Evolutionary conservation across 2,329 filamentous ascomycete species (phyloP).

Genomic region (Sclerotinia spermophila): DNA sequence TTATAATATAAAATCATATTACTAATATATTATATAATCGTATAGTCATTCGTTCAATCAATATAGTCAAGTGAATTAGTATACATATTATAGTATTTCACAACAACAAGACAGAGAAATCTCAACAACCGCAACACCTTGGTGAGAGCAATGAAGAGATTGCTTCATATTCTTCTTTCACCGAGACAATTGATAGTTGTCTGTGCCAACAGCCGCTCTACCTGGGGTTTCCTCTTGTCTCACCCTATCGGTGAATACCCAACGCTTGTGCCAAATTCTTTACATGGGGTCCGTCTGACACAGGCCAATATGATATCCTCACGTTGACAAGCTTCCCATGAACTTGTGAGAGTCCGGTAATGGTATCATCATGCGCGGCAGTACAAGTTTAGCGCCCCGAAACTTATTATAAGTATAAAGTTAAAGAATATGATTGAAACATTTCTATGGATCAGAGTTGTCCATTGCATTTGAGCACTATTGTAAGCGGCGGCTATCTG

Average conservation of each 20-base stretch:
- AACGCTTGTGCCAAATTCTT: background rate
- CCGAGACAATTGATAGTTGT: background rate
- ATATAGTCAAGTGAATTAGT: too few relatives aligned
- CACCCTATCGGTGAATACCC: conserved; percentile 8
- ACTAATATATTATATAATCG: too few relatives aligned
- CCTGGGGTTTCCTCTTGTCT: background rate
- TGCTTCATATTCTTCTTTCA: background rate
- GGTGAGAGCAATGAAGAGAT: background rate
- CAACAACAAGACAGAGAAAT: background rate
- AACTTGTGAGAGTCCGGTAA: background rate
- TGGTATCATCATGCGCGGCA: conserved; percentile 8
- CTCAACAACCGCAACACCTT: background rate
- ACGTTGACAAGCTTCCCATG: background rate
- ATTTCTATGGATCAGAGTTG: conserved; percentile 3
- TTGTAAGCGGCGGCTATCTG: conserved; percentile 12
- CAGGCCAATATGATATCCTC: conserved; percentile 10
- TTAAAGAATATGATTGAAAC: conserved; percentile 6
- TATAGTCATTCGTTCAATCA: too few relatives aligned
- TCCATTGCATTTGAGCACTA: background rate
- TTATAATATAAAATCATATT: too few relatives aligned
- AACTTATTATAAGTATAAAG: background rate
- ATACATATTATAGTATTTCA: too few relatives aligned
- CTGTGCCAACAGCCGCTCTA: conserved; percentile 4
- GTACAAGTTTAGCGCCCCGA: background rate
- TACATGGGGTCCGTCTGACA: conserved; percentile 2